These are phyloP conservation scores for Amanita fuliginea DNA, from an alignment of 768 basidiomycete genomes.

Conservation along the genomic window DNA sequence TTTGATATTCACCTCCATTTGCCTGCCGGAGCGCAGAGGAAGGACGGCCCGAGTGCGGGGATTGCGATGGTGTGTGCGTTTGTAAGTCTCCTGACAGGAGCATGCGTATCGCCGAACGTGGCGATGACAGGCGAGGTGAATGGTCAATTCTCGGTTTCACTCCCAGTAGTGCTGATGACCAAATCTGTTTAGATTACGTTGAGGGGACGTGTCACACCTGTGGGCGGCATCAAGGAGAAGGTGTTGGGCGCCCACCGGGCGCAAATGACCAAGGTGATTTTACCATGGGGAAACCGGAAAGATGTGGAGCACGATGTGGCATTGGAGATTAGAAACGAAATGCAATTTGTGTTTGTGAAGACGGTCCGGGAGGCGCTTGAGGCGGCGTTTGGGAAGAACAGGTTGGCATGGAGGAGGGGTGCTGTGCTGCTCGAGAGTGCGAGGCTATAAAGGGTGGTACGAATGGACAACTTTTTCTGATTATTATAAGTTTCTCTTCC, in stretches of 20 bases:
- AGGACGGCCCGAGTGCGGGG: slow-evolving; percentile 89
- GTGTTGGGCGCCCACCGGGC: slow-evolving; percentile 86
- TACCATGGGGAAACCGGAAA: slow-evolving; percentile 77
- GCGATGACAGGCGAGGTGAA: slow-evolving; percentile 88
- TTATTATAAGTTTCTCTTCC: not conserved
- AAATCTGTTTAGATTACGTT: slow-evolving; percentile 51
- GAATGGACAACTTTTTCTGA: too few relatives aligned
- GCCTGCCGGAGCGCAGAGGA: slow-evolving; percentile 85
- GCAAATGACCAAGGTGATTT: slow-evolving; percentile 69
- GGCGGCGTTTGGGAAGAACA: slow-evolving; percentile 69
- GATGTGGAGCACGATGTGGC: slow-evolving; percentile 85
- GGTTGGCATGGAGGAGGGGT: slow-evolving; percentile 52
- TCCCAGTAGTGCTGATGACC: not conserved
- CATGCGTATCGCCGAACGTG: slow-evolving; percentile 55
- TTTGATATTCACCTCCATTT: slow-evolving; percentile 86
- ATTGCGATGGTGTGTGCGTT: slow-evolving; percentile 85
- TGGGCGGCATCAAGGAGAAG: slow-evolving; percentile 90
- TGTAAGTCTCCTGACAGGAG: slow-evolving; percentile 73
- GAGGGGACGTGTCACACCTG: slow-evolving; percentile 69
- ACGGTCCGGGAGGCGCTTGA: slow-evolving; percentile 74
- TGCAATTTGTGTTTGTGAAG: slow-evolving; percentile 75
- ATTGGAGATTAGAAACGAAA: slow-evolving; percentile 55
- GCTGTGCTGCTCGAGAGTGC: slow-evolving; percentile 37
- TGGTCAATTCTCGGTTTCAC: not conserved
- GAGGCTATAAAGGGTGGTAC: slow-evolving; percentile 30